phyloP scores from a whole-genome alignment of 352 stramenopile species.

The Phytophthora fragariaefolia region DNA sequence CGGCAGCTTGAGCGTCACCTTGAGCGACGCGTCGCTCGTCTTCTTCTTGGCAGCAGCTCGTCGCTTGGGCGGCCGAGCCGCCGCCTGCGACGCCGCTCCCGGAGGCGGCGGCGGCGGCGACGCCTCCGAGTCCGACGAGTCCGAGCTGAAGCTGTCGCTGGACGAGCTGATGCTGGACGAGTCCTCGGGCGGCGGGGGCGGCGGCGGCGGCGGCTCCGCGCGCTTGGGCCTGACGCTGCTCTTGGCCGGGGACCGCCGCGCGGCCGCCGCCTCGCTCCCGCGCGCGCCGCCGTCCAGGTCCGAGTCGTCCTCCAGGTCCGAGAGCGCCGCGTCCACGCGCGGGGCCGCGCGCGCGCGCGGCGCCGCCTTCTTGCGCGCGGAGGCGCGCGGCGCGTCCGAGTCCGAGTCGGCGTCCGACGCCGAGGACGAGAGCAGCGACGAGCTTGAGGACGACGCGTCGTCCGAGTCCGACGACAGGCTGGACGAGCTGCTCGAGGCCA shows the following conservation, averaged over 20 bases:
- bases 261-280: constrained; percentile 23
- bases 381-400: constrained; percentile 35
- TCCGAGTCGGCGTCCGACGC: constrained; percentile 43
- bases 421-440: constrained; percentile 49
- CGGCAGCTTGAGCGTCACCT: constrained; percentile 66
- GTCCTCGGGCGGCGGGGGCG: constrained; percentile 33
- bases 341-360: constrained; percentile 4
- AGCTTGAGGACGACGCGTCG: constrained; percentile 52
- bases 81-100: constrained; percentile 4
- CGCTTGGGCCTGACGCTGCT: constrained; percentile 37
- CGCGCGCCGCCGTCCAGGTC: constrained; percentile 34
- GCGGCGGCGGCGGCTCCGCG: constrained; percentile 35
- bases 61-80: constrained; percentile 24
- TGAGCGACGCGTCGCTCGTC: constrained; percentile 45
- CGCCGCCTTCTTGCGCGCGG: constrained; percentile 33
- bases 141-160: constrained; percentile 63
- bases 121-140: constrained; percentile 54
- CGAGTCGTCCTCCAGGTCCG: constrained; percentile 38
- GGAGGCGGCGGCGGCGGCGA: constrained; percentile 28
- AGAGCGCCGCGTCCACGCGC: constrained; percentile 18
- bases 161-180: constrained; percentile 60
- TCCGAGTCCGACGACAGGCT: constrained; percentile 80
- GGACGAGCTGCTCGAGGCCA: constrained; percentile 81
- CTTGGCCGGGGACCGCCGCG: constrained; percentile 31
- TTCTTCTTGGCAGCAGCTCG: constrained; percentile 42